phyloP scores from a whole-genome alignment of 139 green algal genomes.

The Tetradesmus obliquus region DNA sequence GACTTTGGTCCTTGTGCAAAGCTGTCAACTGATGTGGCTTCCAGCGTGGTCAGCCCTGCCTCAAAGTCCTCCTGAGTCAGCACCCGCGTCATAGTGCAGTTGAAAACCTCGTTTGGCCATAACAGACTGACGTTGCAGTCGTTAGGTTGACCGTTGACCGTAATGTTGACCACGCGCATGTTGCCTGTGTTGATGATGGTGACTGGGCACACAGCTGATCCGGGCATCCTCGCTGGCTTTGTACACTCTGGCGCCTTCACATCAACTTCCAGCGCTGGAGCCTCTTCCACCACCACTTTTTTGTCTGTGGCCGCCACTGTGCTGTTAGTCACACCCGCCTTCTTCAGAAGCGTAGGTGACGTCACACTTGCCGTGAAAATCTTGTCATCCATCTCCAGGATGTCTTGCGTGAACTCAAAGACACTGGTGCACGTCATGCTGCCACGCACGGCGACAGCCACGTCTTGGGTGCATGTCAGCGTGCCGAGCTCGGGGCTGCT shows the following conservation, averaged over 20 bases:
- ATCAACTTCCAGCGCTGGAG: background rate
- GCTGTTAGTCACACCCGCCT: background rate
- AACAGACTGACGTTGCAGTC: background rate
- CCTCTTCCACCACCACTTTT: background rate
- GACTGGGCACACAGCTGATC: background rate
- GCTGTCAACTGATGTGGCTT: background rate
- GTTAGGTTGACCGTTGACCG: background rate
- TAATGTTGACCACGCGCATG: background rate
- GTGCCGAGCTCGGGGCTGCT: background rate
- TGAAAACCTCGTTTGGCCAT: background rate
- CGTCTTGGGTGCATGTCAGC: background rate
- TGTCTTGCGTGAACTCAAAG: background rate
- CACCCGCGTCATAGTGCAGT: background rate
- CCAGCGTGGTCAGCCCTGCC: background rate
- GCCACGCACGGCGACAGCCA: background rate
- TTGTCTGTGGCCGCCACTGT: background rate
- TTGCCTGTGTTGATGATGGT: constrained; percentile 10
- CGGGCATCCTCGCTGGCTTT: background rate
- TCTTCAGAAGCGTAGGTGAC: background rate
- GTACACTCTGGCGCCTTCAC: constrained; percentile 4
- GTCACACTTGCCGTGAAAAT: background rate
- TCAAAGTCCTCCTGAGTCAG: background rate
- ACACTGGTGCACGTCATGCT: background rate
- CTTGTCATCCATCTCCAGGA: background rate
- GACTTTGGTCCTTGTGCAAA: background rate